phyloP scores from a whole-genome alignment of 331 rosid genomes.

The Acacia concinna region DNA sequence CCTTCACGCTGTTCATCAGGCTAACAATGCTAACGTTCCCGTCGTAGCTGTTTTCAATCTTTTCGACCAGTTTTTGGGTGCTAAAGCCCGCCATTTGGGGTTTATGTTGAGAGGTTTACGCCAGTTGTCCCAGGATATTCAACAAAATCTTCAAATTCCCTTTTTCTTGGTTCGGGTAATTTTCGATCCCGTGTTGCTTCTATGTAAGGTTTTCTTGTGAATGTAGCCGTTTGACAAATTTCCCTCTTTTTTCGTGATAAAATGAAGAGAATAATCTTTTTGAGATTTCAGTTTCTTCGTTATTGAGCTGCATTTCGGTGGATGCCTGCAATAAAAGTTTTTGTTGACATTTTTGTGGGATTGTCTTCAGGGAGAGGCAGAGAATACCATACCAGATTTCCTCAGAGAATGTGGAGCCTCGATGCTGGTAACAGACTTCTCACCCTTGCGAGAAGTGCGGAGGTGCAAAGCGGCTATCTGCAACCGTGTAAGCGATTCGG shows the following conservation, averaged over 20 bases:
- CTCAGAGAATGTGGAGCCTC: conserved; percentile 86
- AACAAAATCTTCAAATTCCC: conserved; percentile 56
- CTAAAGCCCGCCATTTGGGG: conserved; percentile 88
- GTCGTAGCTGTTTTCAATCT: conserved; percentile 84
- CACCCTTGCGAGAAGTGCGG: conserved; percentile 68
- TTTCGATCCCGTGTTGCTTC: too few relatives aligned
- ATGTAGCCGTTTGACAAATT: background rate
- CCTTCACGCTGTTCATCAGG: conserved; percentile 76
- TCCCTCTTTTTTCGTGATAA: background rate
- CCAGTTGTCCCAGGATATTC: conserved; percentile 50
- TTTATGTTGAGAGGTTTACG: conserved; percentile 81
- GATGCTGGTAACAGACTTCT: conserved; percentile 80
- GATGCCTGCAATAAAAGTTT: background rate
- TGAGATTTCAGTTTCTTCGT: background rate
- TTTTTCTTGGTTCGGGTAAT: conserved; percentile 73
- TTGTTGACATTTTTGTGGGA: background rate
- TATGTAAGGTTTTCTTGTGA: background rate
- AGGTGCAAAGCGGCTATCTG: conserved; percentile 78
- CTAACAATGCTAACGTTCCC: conserved; percentile 67
- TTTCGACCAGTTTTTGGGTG: conserved; percentile 76
- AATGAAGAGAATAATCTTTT: background rate
- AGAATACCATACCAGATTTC: conserved; percentile 70
- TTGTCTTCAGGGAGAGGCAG: conserved; percentile 73
- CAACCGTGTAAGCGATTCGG: conserved; percentile 57
- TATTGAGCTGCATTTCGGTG: conserved; percentile 2